Evolutionary conservation across 2,329 filamentous ascomycete genomes (phyloP).

Genomic region (Cercospora beticola): DNA sequence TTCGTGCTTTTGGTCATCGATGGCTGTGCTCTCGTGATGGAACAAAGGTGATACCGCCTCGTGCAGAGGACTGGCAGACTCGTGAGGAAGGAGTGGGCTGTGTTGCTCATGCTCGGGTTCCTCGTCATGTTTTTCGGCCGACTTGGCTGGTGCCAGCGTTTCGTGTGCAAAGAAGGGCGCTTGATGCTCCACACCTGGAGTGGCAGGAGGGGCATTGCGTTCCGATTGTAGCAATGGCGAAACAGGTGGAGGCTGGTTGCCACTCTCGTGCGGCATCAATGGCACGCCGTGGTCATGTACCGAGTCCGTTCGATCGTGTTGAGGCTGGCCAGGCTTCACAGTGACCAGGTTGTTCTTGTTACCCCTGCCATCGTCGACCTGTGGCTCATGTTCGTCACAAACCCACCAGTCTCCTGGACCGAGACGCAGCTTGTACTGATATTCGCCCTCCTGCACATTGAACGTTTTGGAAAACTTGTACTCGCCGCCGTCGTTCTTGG

Average conservation of each 20-base stretch:
- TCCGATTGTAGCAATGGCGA: slow-evolving; percentile 8
- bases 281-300: slow-evolving; percentile 14
- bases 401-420: slow-evolving; percentile 69
- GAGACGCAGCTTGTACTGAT: slow-evolving; percentile 74
- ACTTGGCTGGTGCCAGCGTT: slow-evolving; percentile 16
- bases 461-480: slow-evolving; percentile 60
- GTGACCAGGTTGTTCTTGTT: slow-evolving; percentile 56
- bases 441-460: slow-evolving; percentile 56
- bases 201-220: neutral
- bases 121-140: slow-evolving; percentile 9
- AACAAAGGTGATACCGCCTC: slow-evolving; percentile 36
- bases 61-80: slow-evolving; percentile 33
- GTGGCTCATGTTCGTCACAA: slow-evolving; percentile 62
- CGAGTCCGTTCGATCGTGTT: slow-evolving; percentile 17
- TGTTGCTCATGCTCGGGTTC: slow-evolving; percentile 25
- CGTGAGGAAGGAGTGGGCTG: slow-evolving; percentile 41
- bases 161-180: slow-evolving; percentile 40
- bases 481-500: slow-evolving; percentile 50
- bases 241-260: slow-evolving; percentile 3
- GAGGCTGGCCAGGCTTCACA: slow-evolving; percentile 14
- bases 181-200: slow-evolving; percentile 9
- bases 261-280: slow-evolving; percentile 14
- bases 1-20: slow-evolving; percentile 25
- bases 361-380: slow-evolving; percentile 53
- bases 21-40: slow-evolving; percentile 34